Percentiles rank a stretch among this genome's conserved stretches.
Conservation (phyloP, 139 green algal species). For the Astrephomene gubernaculifera region DNA sequence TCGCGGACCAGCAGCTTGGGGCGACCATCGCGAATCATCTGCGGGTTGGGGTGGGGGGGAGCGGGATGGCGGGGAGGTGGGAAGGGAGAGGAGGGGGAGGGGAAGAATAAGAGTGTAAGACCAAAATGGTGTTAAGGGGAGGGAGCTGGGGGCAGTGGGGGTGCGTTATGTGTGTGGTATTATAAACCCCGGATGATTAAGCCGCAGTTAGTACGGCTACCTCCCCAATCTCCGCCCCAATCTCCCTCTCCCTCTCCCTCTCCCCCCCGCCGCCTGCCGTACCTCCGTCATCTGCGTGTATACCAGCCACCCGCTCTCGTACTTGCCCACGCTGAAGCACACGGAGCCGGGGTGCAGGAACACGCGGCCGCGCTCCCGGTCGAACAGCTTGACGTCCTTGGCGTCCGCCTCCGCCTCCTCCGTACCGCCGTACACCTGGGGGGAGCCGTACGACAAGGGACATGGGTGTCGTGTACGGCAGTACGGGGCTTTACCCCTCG, state of each 20-base stretch:
- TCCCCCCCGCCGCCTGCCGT: neutral
- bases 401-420: slow-evolving; percentile 49
- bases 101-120: neutral
- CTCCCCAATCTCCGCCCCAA: neutral
- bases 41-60: neutral
- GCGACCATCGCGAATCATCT: no score
- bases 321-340: slow-evolving; percentile 83
- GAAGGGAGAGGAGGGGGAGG: neutral
- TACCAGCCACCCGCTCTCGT: slow-evolving; percentile 84
- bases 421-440: slow-evolving; percentile 46
- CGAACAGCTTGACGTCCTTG: slow-evolving; percentile 76
- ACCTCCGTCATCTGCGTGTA: slow-evolving; percentile 90
- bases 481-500: no score
- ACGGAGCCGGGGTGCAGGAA: slow-evolving; percentile 94
- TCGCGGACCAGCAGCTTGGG: slow-evolving; percentile 79
- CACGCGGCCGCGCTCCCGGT: slow-evolving; percentile 76
- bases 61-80: neutral
- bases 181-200: no score
- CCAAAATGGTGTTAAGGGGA: neutral
- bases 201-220: no score
- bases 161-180: no score
- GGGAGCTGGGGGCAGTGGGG: neutral
- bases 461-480: no score
- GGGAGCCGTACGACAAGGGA: no score
- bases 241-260: no score